Base-by-base conservation (phyloP, 108 stramenopile genomes). In the Nitzschia inconspicua region DNA sequence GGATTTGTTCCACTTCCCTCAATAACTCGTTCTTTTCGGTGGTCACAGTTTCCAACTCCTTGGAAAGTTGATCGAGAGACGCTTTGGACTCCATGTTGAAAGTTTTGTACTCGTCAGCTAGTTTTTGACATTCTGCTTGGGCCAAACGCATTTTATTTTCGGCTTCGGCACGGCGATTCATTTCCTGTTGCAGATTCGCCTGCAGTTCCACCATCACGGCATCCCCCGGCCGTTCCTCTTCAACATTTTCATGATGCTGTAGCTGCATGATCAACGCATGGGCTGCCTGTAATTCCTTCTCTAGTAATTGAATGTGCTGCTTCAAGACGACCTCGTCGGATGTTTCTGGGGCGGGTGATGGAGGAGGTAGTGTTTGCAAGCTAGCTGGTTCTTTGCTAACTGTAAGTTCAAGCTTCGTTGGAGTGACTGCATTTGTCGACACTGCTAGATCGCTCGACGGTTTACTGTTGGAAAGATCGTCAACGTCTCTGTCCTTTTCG, bases 201-300 rank as follows among this genome's bases (percentile, higher is more conserved):
- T 90, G 85, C 11, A 83, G 68, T 60, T 90, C 85, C 19, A 68
- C 70, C 8, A 90, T 60, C 13, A 84, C 37, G 9, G 61, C 46
- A 14, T 72, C 77, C 29, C 50, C 39, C 29, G 48, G 47, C 19
- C 18, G 23, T 22, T 72, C 57, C 35, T 58, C 48, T 31, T 63
- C 42, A 6, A 47, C 57, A 13, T 51, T 35, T 25, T 57, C 26
- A 37, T 50, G 47, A n/a, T 63, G 47, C 32, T 52, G 39, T 11
- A 70, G 23, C 40, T 70, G 60, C 43, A n/a, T 36, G 36, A 70
- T 62, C 28, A 42, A n/a, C 22, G 58, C 39, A 10, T 63, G 69
- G 2, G 69, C 52, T 0, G 60, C 54, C 11, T 63, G 53, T 16
- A 70, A 43, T 24, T 70, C 46, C 13, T 56, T 54, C 30, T 50